Percentiles rank a stretch among this genome's conserved stretches.
phyloP scores from a whole-genome alignment of 768 basidiomycete species.

The Lentinula detonsa region DNA sequence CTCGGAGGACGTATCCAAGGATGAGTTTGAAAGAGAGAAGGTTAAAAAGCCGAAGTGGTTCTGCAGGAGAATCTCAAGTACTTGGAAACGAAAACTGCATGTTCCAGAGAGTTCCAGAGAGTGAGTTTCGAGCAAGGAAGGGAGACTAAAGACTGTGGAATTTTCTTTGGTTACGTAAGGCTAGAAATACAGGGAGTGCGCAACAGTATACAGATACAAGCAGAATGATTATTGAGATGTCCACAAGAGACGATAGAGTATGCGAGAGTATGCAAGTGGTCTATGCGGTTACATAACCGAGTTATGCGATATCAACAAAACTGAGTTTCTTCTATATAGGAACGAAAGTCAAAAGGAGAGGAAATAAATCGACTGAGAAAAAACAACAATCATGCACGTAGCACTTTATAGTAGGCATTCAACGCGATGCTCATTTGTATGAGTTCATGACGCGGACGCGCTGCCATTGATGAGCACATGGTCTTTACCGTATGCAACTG shows the following conservation, averaged over 20 bases:
- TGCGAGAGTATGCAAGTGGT: no score
- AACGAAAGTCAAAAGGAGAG: no score
- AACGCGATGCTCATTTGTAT: neutral
- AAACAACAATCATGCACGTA: no score
- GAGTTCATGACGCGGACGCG: neutral
- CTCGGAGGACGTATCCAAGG: neutral
- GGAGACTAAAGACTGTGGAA: no score
- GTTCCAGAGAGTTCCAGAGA: neutral
- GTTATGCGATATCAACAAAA: no score
- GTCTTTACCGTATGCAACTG: conserved; percentile 15
- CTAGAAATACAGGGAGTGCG: neutral
- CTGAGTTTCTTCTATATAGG: no score
- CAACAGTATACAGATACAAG: neutral
- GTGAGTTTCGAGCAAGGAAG: neutral
- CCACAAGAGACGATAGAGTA: no score
- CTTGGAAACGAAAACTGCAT: neutral
- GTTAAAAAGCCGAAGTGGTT: neutral
- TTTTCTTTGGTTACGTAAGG: neutral
- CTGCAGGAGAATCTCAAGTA: neutral
- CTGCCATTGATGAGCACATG: conserved; percentile 5
- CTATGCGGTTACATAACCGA: no score
- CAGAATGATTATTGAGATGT: neutral
- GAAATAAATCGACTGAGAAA: no score
- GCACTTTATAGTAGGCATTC: no score
- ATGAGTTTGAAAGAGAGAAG: neutral